Base-by-base conservation (phyloP, 768 basidiomycete species). In the Boletus fagicola region DNA sequence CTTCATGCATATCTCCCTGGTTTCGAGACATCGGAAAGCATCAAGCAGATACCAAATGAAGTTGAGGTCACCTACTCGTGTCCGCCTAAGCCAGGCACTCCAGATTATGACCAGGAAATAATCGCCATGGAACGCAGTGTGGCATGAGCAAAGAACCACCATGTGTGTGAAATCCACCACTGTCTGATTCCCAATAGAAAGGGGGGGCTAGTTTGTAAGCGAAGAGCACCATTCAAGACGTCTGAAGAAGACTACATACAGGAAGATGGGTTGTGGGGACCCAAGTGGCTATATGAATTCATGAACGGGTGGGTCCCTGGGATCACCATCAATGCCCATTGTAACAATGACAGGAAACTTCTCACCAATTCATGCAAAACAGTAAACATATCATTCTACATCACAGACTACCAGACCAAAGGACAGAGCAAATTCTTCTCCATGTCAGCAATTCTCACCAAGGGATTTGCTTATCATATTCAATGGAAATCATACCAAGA, bases 401-500 rank as follows among this genome's bases (percentile, higher is more conserved):
- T 74, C 1, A 74, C 69, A 0, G 49, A 12, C 0, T 80, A 80
- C 53, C 56, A 62, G 0, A 64, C 69, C 0, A 81, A 80, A 58
- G 72, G 72, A 13, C 78, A 61, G 9, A 24, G 39, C n/a, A 8
- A n/a, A 40, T 18, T 6, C 18, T 40, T n/a, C 39, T 9, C 2
- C n/a, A 4, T 69, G 5, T 75, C 77, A 0, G 75, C 77, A 0
- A 7, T 79, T 3, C 30, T 79, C 10, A 69, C 75, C 0, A 60
- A 70, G 6, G 66, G 62, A 0, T 67, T 65, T 15, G 68, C 64
- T 0, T 77, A 74, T 42, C 76, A 79, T 40, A 40, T n/a, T 11
- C 39, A 40, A 40, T 3, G n/a, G 39, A 40, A 8, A 9, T 40
- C 39, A 10, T 40, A 40, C n/a, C 39, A 9, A 11, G 18, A 40